Evolutionary conservation across 257 asterid genomes (phyloP).

Genomic region (Mitragyna speciosa): DNA sequence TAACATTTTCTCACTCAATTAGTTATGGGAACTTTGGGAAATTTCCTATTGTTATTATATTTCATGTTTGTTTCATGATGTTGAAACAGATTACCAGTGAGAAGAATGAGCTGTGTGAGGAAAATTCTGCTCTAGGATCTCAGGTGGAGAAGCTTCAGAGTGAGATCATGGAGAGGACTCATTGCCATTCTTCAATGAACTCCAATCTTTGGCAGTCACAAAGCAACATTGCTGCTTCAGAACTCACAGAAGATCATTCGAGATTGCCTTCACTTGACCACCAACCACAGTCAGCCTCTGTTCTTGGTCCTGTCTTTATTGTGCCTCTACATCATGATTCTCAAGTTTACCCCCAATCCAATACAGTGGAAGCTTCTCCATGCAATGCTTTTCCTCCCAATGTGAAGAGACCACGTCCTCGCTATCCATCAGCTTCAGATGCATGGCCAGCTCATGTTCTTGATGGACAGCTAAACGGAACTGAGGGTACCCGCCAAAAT

Average conservation of each 20-base stretch:
- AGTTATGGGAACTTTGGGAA: neutral
- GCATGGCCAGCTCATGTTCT: slow-evolving; percentile 64
- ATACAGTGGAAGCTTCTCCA: slow-evolving; percentile 19
- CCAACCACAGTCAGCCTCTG: slow-evolving; percentile 32
- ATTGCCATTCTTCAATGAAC: slow-evolving; percentile 16
- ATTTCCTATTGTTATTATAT: neutral
- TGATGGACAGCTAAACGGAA: slow-evolving; percentile 24
- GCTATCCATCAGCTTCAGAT: slow-evolving; percentile 66
- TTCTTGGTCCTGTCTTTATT: slow-evolving; percentile 41
- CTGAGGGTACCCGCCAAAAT: slow-evolving; percentile 27
- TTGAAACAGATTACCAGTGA: slow-evolving; percentile 46
- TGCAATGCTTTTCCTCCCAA: slow-evolving; percentile 21
- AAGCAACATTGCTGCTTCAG: slow-evolving; percentile 4
- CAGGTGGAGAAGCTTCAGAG: slow-evolving; percentile 52
- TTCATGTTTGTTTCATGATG: slow-evolving; percentile 10
- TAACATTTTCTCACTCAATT: neutral
- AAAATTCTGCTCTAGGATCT: slow-evolving; percentile 47
- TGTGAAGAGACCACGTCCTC: slow-evolving; percentile 63
- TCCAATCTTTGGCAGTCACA: slow-evolving; percentile 23
- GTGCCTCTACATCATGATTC: slow-evolving; percentile 49
- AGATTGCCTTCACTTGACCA: slow-evolving; percentile 30
- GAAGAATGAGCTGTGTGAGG: slow-evolving; percentile 65
- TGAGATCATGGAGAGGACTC: slow-evolving; percentile 45
- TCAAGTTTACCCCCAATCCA: slow-evolving; percentile 30
- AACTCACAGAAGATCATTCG: slow-evolving; percentile 32